These are phyloP conservation scores for Rhododendron henanense DNA, from an alignment of 148 eudicot genomes.

Conservation along the genomic window DNA sequence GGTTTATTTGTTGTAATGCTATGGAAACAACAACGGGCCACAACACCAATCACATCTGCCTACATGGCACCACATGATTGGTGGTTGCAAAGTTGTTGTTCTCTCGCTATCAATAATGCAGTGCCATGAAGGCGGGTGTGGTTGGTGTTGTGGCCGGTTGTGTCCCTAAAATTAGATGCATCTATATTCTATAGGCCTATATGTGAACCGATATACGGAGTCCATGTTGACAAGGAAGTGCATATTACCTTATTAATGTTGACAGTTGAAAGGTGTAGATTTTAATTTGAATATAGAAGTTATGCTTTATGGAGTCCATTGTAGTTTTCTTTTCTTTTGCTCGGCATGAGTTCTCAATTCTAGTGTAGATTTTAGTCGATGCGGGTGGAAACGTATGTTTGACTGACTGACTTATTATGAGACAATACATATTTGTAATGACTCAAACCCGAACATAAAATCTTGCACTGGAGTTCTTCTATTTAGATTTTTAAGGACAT, in stretches of 20 bases:
- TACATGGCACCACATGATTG: background rate
- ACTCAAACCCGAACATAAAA: background rate
- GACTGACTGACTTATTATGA: background rate
- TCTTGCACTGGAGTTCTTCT: background rate
- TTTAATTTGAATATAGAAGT: background rate
- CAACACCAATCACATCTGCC: background rate
- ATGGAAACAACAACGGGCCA: background rate
- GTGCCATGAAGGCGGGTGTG: too few species aligned
- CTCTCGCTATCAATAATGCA: too few species aligned
- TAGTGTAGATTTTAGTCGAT: background rate
- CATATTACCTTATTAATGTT: background rate
- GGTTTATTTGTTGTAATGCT: background rate
- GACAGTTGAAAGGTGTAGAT: background rate
- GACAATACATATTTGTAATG: background rate
- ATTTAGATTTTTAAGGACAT: too few species aligned
- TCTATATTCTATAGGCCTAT: background rate
- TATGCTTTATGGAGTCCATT: background rate
- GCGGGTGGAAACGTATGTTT: background rate
- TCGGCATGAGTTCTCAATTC: background rate
- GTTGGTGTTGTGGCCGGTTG: too few species aligned
- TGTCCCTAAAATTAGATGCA: background rate
- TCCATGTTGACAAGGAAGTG: background rate
- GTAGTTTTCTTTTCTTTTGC: background rate
- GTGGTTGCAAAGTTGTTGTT: background rate
- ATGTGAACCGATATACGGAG: background rate